Evolutionary conservation across 164 flowering plant genomes (phyloP).

Genomic region (Magnolia sinica): DNA sequence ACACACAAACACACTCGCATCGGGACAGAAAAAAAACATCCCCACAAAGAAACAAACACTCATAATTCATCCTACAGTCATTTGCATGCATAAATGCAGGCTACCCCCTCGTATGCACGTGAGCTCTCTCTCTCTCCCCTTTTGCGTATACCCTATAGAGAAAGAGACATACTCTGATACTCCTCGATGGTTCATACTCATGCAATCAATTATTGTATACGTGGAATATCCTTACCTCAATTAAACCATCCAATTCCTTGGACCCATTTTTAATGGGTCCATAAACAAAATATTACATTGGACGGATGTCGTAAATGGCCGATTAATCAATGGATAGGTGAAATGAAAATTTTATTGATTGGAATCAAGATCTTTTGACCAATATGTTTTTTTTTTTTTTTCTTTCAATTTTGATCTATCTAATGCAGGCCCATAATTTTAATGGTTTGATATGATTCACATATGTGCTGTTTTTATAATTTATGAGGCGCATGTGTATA

Average conservation of each 20-base stretch:
- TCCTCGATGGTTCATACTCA: too few species aligned
- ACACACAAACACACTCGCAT: background rate
- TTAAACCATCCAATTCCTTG: background rate
- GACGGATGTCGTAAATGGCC: too few species aligned
- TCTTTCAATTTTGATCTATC: too few species aligned
- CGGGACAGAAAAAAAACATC: constrained; percentile 29
- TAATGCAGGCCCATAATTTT: background rate
- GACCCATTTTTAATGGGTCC: background rate
- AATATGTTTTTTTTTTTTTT: too few species aligned
- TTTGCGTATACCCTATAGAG: too few species aligned
- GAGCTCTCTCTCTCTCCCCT: constrained; percentile 22
- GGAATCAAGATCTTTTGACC: too few species aligned
- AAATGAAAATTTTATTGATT: too few species aligned
- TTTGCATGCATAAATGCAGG: constrained; percentile 50
- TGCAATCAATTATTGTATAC: too few species aligned
- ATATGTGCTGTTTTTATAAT: background rate
- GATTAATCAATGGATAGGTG: too few species aligned
- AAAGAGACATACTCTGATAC: too few species aligned
- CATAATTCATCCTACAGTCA: constrained; percentile 47
- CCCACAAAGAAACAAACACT: constrained; percentile 44
- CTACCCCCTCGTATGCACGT: constrained; percentile 30
- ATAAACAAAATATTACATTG: background rate
- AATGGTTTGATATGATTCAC: background rate
- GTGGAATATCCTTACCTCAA: background rate
- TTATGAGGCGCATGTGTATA: background rate